A percentile compares a stretch with the other conserved stretches of the same genome.
Conservation (phyloP, 208 protist genomes). For the Leishmania major region DNA sequence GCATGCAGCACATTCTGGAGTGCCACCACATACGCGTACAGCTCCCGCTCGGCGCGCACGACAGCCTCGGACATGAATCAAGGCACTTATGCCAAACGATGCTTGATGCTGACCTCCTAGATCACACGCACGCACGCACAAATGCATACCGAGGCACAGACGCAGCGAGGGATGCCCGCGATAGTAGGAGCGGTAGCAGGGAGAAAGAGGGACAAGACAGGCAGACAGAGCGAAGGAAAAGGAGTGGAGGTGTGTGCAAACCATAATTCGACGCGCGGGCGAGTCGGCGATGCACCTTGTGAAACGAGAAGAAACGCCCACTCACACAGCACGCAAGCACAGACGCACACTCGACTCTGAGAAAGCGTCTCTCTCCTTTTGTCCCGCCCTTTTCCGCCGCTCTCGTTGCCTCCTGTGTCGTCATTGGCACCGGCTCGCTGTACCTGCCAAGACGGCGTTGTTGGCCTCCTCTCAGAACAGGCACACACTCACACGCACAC, state of each 20-base stretch:
- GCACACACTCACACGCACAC: neutral
- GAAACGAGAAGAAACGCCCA: neutral
- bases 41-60: constrained; percentile 62
- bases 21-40: constrained; percentile 56
- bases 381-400: neutral
- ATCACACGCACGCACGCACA: neutral
- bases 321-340: neutral
- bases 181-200: neutral
- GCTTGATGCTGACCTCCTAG: neutral
- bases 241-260: neutral
- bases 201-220: neutral
- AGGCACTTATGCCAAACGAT: neutral
- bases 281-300: neutral
- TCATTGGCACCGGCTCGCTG: neutral
- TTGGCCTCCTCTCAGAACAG: neutral
- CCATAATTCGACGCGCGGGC: neutral
- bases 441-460: neutral
- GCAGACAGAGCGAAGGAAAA: neutral
- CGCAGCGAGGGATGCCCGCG: neutral
- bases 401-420: neutral
- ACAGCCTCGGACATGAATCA: constrained; percentile 67
- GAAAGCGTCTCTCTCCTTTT: neutral
- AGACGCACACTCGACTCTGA: neutral
- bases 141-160: neutral
- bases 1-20: constrained; percentile 53